These are phyloP conservation scores for Populus nigra DNA, from an alignment of 345 rosid genomes.

Conservation along the genomic window DNA sequence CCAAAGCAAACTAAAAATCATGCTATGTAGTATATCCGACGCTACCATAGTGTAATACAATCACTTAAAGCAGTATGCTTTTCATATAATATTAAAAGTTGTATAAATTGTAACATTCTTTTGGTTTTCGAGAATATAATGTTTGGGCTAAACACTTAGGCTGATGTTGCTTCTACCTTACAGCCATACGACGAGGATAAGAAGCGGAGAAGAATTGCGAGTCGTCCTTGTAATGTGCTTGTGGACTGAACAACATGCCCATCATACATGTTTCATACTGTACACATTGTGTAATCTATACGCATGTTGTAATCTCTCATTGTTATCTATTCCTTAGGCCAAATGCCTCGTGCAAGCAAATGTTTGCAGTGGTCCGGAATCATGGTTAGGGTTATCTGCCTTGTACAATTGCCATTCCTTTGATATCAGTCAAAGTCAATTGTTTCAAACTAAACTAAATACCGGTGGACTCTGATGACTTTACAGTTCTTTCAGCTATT, in stretches of 20 bases:
- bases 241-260: too few relatives aligned
- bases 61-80: neutral
- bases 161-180: conserved; percentile 9
- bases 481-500: neutral
- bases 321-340: neutral
- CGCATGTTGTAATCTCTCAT: neutral
- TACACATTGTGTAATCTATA: neutral
- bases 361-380: neutral
- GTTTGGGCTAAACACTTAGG: neutral
- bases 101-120: neutral
- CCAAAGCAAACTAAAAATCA: neutral
- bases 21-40: neutral
- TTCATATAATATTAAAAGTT: neutral
- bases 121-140: neutral
- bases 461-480: neutral
- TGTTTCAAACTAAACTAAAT: neutral
- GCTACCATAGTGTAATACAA: neutral
- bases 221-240: too few relatives aligned
- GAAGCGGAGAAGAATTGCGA: conserved; percentile 24
- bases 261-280: neutral
- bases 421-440: neutral
- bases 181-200: conserved; percentile 43
- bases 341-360: neutral
- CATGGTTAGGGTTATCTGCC: neutral
- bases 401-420: neutral